Evolutionary conservation across 805 yeast species (phyloP).

Genomic region (Candida loeiensis): DNA sequence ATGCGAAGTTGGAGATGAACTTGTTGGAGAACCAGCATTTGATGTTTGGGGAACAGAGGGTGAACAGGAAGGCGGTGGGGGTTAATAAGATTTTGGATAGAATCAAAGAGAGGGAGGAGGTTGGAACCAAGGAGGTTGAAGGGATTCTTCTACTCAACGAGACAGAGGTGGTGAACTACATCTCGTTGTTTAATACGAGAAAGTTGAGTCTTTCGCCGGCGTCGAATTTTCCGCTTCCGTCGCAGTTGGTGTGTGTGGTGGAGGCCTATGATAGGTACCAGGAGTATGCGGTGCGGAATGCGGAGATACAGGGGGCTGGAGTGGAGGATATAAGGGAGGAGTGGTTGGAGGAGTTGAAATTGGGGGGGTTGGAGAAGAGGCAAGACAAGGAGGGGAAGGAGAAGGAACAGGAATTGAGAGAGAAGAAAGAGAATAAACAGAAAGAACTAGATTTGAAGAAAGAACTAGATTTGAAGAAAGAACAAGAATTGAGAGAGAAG

Average conservation of each 20-base stretch:
- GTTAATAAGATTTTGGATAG: conserved; percentile 13
- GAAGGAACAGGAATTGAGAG: not conserved
- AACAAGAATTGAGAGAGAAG: not conserved
- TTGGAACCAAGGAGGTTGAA: not conserved
- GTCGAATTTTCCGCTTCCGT: conserved; percentile 70
- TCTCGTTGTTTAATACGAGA: conserved; percentile 43
- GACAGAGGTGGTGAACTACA: conserved; percentile 31
- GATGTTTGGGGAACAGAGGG: conserved; percentile 11
- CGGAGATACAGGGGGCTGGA: conserved; percentile 18
- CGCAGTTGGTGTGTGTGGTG: conserved; percentile 52
- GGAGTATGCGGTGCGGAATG: conserved; percentile 18
- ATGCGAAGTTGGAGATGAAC: conserved; percentile 67
- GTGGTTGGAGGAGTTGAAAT: conserved; percentile 24
- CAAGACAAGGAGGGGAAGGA: not conserved
- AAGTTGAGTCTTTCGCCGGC: conserved; percentile 82
- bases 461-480: not conserved
- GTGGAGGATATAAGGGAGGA: conserved; percentile 25
- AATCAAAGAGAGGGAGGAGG: conserved; percentile 12
- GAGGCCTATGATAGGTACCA: conserved; percentile 43
- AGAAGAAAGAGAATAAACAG: not conserved
- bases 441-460: not conserved
- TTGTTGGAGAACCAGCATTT: conserved; percentile 23
- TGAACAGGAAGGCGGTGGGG: conserved; percentile 13
- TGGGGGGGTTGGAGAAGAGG: conserved; percentile 12
- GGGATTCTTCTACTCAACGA: no score